A percentile compares a stretch with the other conserved stretches of the same genome.
Conservation (phyloP, 148 eudicot species). For the Amaranthus cruentus region DNA sequence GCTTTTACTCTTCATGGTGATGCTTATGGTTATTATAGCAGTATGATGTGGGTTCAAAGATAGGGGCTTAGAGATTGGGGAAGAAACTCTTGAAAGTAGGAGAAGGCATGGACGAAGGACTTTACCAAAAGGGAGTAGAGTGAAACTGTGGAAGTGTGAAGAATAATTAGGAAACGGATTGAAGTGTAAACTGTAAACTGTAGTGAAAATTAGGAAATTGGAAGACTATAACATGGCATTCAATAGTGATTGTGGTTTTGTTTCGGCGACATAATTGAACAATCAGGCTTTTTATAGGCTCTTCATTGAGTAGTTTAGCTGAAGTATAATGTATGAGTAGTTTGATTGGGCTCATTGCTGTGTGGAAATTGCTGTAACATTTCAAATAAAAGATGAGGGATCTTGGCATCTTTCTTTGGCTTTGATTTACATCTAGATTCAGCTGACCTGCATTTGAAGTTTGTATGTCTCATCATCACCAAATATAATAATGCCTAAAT, state of each 20-base stretch:
- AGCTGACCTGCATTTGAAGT: neutral
- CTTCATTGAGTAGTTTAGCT: neutral
- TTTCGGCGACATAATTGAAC: neutral
- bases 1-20: too few species aligned
- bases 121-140: too few species aligned
- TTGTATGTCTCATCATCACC: neutral
- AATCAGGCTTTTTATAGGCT: neutral
- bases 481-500: neutral
- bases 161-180: too few species aligned
- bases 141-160: too few species aligned
- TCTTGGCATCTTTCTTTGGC: neutral
- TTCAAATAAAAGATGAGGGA: neutral
- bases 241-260: neutral
- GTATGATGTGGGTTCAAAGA: too few species aligned
- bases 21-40: too few species aligned
- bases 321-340: neutral
- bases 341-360: slow-evolving; percentile 4
- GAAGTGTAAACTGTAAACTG: too few species aligned
- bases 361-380: neutral
- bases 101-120: too few species aligned
- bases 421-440: too few species aligned
- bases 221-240: neutral
- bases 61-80: too few species aligned
- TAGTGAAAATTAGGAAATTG: too few species aligned
- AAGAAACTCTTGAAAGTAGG: too few species aligned